Base-by-base conservation (phyloP, 768 basidiomycete genomes). In the Trametes cingulata region DNA sequence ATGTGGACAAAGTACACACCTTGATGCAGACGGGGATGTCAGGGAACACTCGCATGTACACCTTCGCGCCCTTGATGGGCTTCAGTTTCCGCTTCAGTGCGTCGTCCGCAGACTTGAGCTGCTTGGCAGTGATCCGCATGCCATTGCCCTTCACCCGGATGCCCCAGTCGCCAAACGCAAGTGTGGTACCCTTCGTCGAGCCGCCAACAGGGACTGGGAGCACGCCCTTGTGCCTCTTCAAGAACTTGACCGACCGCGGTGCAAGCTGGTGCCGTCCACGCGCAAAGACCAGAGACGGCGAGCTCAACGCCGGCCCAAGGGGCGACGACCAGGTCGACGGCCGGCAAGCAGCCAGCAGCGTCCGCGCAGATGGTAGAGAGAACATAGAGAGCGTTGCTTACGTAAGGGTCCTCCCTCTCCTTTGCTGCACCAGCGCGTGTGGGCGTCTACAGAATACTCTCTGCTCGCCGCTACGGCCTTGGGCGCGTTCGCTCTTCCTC, bases 11-110 rank as follows among this genome's bases (percentile, higher is more conserved):
- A 5, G 39, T 8, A 68, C 79, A 43, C 59, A 92, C 93, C 85
- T 99, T 98, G 55, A 98, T 87, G 78, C 95, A 97, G 60, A 99
- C 95, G 2, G 95, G 95, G 60, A 97, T 87, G 75, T 98, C 95
- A 4, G 97, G 96, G 76, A 98, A 98, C 41, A 98, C 88, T 51
- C 95, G 81, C 73, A 96, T 68, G 71, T 83, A 95, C 42, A 94
- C 85, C 74, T 94, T 91, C 36, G 85, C 81, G 6, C 95, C 94
- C 70, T 98, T 98, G 45, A 98, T 80, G 12, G 84, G 72, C 75
- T 97, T 98, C 61, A 97, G 80, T 71, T 93, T 95, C 68, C 91
- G 82, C 78, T 90, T 88, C 58, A 98, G 85, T 45, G 93, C 88
- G 56, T 93, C 91, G 75, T 94, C 88, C 0, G 89, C 92, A 0